Base-by-base conservation (phyloP, 768 basidiomycete genomes). In the Boletus rubropictus region DNA sequence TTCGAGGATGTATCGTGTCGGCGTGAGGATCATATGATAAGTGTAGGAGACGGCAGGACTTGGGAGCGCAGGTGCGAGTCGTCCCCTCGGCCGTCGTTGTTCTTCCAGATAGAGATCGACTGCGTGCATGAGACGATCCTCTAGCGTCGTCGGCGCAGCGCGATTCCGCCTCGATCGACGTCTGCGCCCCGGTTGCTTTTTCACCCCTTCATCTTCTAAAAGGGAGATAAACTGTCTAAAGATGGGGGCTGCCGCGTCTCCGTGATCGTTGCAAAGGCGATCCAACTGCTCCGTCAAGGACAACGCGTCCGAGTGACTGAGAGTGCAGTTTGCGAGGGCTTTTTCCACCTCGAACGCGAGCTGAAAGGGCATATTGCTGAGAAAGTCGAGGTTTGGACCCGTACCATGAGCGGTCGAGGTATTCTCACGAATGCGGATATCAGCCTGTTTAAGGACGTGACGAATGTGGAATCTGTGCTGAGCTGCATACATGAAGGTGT, bases 271-370 rank as follows among this genome's bases (percentile, higher is more conserved):
- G n/a, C 58, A 53, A 18, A 72, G 59, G 3, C 42, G 25, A 7
- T 48, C 6, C 27, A 72, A 42, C 8, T 22, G 25, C 2, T 34
- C 48, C 38, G 38, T 44, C 53, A 72, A 40, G 4, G 47, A 52
- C n/a, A 46, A 27, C 22, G 57, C 62, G n/a, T 66, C 60, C 0
- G 5, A 6, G 1, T 46, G 39, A 28, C 51, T 63, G 10, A 72
- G 53, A 10, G 63, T 50, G 39, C 58, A 59, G 37, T 55, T 62
- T 29, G 51, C 47, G n/a, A 69, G 39, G 0, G 69, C 68, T 42
- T 72, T 72, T 24, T 72, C 68, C 5, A 68, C 53, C 40, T 70
- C 68, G 38, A 72, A 72, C 12, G 66, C 71, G 14, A 72, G 57
- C 27, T 58, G 54, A 36, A 72, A 72, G 4, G 61, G 56, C 5